These are phyloP conservation scores for Tephrocybe sp. DNA, from an alignment of 768 basidiomycete genomes.

Conservation along the genomic window DNA sequence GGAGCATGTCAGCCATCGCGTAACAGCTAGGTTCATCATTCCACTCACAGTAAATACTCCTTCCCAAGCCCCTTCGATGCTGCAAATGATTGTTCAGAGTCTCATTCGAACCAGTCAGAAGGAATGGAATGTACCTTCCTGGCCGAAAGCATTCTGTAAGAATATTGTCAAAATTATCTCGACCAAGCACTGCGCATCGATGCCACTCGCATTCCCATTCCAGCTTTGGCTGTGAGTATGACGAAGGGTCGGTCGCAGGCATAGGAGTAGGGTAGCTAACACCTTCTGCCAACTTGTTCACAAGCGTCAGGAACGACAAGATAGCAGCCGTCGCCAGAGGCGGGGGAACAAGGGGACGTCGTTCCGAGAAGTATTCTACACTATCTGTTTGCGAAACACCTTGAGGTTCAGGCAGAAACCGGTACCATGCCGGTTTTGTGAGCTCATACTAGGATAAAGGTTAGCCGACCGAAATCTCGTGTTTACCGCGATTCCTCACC, in stretches of 20 bases:
- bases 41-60: constrained; percentile 67
- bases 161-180: constrained; percentile 25
- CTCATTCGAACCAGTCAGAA: not conserved
- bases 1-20: not conserved
- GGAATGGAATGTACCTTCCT: constrained; percentile 41
- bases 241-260: constrained; percentile 27
- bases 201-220: constrained; percentile 78
- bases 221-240: constrained; percentile 29
- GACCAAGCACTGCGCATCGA: constrained; percentile 42
- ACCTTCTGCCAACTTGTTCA: constrained; percentile 31
- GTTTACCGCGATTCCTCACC: constrained; percentile 23
- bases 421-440: constrained; percentile 53
- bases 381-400: constrained; percentile 17
- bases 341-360: constrained; percentile 48
- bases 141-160: constrained; percentile 50
- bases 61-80: constrained; percentile 78
- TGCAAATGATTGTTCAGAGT: constrained; percentile 21
- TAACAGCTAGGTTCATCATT: too few relatives aligned
- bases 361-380: constrained; percentile 42
- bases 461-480: constrained; percentile 3
- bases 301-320: constrained; percentile 61
- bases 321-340: constrained; percentile 72
- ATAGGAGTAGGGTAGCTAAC: constrained; percentile 30
- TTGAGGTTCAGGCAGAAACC: constrained; percentile 42
- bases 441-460: constrained; percentile 52